Evolutionary conservation across 192 early-diverging fungal genomes (phyloP).

Genomic region (Borealophlyctis nickersoniae): DNA sequence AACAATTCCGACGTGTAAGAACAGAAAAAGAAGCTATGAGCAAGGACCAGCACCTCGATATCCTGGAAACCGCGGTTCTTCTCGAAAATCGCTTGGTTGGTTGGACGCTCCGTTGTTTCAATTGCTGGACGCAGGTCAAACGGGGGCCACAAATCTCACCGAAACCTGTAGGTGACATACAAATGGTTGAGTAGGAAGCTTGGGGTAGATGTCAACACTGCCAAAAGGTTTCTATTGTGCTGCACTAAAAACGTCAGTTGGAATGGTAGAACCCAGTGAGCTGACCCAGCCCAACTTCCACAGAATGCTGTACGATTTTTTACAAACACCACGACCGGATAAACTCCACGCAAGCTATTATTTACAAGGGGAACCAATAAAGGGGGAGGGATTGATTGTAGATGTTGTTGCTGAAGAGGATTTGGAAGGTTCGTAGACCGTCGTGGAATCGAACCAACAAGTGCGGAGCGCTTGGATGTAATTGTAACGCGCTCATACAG

Average conservation of each 20-base stretch:
- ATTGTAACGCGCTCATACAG: conserved; percentile 4
- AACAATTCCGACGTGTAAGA: no score
- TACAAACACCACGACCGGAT: conserved; percentile 2
- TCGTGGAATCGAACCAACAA: no score
- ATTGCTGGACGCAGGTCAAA: neutral
- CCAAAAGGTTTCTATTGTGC: conserved; percentile 7
- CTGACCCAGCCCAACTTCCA: neutral
- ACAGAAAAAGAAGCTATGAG: no score
- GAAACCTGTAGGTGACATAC: conserved; percentile 25
- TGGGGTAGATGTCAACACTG: conserved; percentile 18
- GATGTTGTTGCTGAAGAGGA: conserved; percentile 9
- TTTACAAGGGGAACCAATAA: conserved; percentile 7
- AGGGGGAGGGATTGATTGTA: neutral
- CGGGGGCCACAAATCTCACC: neutral
- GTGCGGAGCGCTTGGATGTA: neutral
- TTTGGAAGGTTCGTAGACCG: conserved; percentile 9
- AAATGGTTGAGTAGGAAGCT: conserved; percentile 27
- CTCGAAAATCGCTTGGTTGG: conserved; percentile 19
- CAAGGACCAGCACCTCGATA: neutral
- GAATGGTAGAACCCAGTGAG: neutral
- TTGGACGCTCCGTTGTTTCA: neutral
- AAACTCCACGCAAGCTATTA: conserved; percentile 15
- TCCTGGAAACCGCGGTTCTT: conserved; percentile 12
- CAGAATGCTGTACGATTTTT: conserved; percentile 20
- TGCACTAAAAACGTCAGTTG: neutral